Base-by-base conservation (phyloP, 2,329 filamentous ascomycete species). In the Arthrobotrys entomopaga region DNA sequence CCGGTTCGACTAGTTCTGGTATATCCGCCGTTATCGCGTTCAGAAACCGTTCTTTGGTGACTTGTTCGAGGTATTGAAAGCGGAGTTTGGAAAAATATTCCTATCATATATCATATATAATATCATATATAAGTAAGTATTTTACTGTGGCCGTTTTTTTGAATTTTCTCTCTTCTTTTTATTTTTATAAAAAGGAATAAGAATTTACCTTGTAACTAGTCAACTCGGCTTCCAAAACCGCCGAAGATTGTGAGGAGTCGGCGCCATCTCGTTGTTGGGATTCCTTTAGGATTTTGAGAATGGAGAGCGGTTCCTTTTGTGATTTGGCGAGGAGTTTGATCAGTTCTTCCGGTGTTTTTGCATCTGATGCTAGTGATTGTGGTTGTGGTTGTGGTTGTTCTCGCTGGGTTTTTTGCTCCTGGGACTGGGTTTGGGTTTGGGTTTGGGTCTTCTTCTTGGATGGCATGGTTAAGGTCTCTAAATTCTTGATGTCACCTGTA, bases 1-100 rank as follows among this genome's bases (percentile, higher is more conserved):
- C 87, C 49, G 89, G 87, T 46, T 90, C 90, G 69, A 96, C 91
- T 52, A 98, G 90, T 15, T 93, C 85, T 0, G 94, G 95, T 56
- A 93, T 92, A 76, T 97, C 91, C 76, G 92, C 92, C 15, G 96
- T 92, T 78, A 98, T 96, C 76, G 91, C 90, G 77, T 93, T 91
- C 64, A 99, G 89, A 82, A 97, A 98, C 80, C 97, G 96, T 81
- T 99, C 95, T 83, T 98, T 99, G 50, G 94, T 98, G 76, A 98
- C 93, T 84, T 98, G 95, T 82, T 99, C 95, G 78, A 97, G 91
- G 82, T 98, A 98, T 77, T 91, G 96, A 84, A 98, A 98, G 78
- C 94, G 92, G 43, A 98, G 86, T 83, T 99, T 98, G 48, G 92
- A 90, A 82, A 98, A 99, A 19, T 98, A 87, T 82, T 97, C 93